These are phyloP conservation scores for Pleurotus platypus DNA, from an alignment of 768 basidiomycete species.

Conservation along the genomic window DNA sequence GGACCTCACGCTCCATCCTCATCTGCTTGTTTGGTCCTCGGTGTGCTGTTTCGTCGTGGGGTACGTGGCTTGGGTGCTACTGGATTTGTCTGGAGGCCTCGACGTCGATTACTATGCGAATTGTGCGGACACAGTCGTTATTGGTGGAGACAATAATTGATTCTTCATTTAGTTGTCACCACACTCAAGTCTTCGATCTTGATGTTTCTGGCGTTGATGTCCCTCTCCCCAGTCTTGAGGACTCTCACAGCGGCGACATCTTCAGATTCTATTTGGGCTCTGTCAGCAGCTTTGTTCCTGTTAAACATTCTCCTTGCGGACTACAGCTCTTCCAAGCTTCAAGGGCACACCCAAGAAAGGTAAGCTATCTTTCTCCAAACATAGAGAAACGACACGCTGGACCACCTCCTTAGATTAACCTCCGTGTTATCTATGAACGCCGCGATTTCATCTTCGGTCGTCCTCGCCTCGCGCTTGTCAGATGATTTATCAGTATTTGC, in stretches of 20 bases:
- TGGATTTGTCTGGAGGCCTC: constrained; percentile 29
- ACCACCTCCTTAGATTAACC: constrained; percentile 50
- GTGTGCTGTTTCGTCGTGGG: constrained; percentile 56
- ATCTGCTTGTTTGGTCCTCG: constrained; percentile 64
- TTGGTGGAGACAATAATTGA: constrained; percentile 13
- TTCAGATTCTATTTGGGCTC: constrained; percentile 94
- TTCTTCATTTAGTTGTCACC: not conserved
- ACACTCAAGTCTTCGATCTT: constrained; percentile 70
- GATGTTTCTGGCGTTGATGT: constrained; percentile 85
- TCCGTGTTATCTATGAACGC: constrained; percentile 89
- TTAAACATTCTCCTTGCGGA: constrained; percentile 83
- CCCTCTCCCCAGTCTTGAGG: constrained; percentile 85
- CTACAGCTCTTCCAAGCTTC: constrained; percentile 53
- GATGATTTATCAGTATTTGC: constrained; percentile 87
- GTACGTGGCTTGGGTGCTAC: constrained; percentile 59
- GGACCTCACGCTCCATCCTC: constrained; percentile 61
- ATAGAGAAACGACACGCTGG: constrained; percentile 16
- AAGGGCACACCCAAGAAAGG: constrained; percentile 57
- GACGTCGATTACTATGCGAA: constrained; percentile 23
- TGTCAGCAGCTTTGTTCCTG: constrained; percentile 80
- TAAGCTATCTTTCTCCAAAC: constrained; percentile 26
- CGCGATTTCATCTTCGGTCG: constrained; percentile 88
- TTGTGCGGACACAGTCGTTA: constrained; percentile 15
- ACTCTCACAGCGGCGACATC: constrained; percentile 95
- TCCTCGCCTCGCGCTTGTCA: constrained; percentile 84